These are phyloP conservation scores for Candida endomychidarum DNA, from an alignment of 805 yeast species.

Conservation along the genomic window DNA sequence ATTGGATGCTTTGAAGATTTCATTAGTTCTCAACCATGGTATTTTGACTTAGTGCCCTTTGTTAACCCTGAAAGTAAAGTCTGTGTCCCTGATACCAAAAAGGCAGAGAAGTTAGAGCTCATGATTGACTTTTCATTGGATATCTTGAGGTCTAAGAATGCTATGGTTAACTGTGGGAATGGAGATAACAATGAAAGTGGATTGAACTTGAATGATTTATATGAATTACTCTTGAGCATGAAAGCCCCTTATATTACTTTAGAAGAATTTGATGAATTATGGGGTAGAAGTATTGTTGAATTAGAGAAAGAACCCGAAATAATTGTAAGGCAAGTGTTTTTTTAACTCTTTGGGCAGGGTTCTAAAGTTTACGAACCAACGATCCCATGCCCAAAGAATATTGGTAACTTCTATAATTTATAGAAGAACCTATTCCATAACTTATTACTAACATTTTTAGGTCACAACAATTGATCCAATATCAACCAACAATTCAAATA, in stretches of 20 bases:
- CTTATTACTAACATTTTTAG: constrained; percentile 28
- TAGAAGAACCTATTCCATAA: too few relatives aligned
- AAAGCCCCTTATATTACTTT: constrained; percentile 49
- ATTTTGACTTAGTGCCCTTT: constrained; percentile 59
- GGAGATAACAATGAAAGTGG: constrained; percentile 51
- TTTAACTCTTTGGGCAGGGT: background rate
- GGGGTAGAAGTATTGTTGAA: constrained; percentile 63
- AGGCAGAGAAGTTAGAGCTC: constrained; percentile 63
- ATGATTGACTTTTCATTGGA: constrained; percentile 67
- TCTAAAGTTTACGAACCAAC: constrained; percentile 9
- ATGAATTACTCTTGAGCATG: constrained; percentile 48
- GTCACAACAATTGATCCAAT: constrained; percentile 19
- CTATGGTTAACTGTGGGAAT: constrained; percentile 58
- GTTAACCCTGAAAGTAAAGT: constrained; percentile 45
- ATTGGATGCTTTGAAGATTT: constrained; percentile 73
- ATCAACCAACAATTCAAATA: constrained; percentile 17
- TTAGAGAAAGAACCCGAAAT: constrained; percentile 67
- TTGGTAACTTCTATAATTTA: too few relatives aligned
- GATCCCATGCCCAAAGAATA: background rate
- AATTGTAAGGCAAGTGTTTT: constrained; percentile 72
- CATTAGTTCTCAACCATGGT: constrained; percentile 51
- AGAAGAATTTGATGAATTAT: constrained; percentile 72
- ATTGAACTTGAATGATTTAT: constrained; percentile 48
- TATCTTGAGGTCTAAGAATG: constrained; percentile 66
- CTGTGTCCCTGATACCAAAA: constrained; percentile 75